Evolutionary conservation across 2,329 filamentous ascomycete species (phyloP).

Genomic region (Diaporthe citri): DNA sequence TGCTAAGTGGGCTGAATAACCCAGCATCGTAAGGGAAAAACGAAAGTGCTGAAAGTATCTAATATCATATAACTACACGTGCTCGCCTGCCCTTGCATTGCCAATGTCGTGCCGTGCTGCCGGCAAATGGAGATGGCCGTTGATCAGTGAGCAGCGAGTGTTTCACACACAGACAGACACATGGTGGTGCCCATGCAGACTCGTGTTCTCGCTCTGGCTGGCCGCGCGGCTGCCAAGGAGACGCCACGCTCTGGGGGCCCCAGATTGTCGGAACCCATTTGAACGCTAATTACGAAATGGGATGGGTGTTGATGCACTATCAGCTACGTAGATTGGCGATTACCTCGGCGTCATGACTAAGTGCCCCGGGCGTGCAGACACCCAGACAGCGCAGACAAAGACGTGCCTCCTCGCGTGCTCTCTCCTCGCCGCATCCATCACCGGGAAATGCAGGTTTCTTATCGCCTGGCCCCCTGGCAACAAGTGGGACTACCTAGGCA

Average conservation of each 20-base stretch:
- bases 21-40: too few relatives aligned
- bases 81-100: too few relatives aligned
- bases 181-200: neutral
- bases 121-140: neutral
- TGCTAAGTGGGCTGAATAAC: too few relatives aligned
- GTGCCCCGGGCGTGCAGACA: constrained; percentile 1
- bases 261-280: constrained; percentile 24
- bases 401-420: neutral
- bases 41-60: too few relatives aligned
- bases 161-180: neutral
- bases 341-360: constrained; percentile 27
- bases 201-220: neutral
- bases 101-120: neutral
- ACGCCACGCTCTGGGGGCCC: neutral
- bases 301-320: constrained; percentile 11
- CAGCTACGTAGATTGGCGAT: neutral
- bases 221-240: constrained; percentile 12
- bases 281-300: constrained; percentile 23
- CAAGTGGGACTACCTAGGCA: constrained; percentile 1
- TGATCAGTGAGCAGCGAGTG: neutral
- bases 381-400: neutral
- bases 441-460: constrained; percentile 17
- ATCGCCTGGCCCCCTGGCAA: neutral
- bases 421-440: neutral
- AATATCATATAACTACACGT: too few relatives aligned